Conservation (phyloP, 108 stramenopile genomes). For the Fragilariopsis cylindrus region DNA sequence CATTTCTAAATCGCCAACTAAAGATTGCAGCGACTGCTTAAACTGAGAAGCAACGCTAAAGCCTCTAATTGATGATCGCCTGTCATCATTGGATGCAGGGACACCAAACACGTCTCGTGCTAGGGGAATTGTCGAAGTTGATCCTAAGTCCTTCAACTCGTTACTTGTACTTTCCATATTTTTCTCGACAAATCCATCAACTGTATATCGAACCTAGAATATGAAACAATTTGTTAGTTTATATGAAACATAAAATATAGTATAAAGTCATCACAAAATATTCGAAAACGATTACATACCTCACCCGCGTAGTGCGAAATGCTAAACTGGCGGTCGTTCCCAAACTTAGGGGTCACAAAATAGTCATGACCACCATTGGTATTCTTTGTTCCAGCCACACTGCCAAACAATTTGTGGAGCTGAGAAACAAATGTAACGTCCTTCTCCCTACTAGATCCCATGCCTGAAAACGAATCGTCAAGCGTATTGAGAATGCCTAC, state of each 20-base stretch:
- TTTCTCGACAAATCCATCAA: conserved; percentile 89
- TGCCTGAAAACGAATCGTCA: conserved; percentile 90
- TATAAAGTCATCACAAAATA: not conserved
- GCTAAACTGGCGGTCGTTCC: conserved; percentile 84
- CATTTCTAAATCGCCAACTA: conserved; percentile 80
- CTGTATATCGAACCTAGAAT: conserved; percentile 73
- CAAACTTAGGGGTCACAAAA: conserved; percentile 90
- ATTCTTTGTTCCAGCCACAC: conserved; percentile 53
- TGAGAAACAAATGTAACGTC: conserved; percentile 89
- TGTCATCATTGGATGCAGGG: conserved; percentile 13
- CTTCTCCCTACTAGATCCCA: conserved; percentile 80
- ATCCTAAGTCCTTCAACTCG: conserved; percentile 78
- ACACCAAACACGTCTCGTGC: conserved; percentile 53
- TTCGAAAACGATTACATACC: conserved; percentile 41
- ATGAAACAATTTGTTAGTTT: not conserved
- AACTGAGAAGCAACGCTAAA: conserved; percentile 91
- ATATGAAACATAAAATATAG: not conserved
- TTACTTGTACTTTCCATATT: conserved; percentile 92
- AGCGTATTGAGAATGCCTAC: conserved; percentile 81
- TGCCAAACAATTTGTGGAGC: conserved; percentile 82
- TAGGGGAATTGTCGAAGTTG: conserved; percentile 49
- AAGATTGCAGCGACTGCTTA: conserved; percentile 70
- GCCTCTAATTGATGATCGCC: conserved; percentile 78
- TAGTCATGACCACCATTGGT: conserved; percentile 58
- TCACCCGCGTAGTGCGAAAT: conserved; percentile 94